A percentile compares a stretch with the other conserved stretches of the same genome.
phyloP scores from a whole-genome alignment of 768 basidiomycete species.

The Russula earlei region DNA sequence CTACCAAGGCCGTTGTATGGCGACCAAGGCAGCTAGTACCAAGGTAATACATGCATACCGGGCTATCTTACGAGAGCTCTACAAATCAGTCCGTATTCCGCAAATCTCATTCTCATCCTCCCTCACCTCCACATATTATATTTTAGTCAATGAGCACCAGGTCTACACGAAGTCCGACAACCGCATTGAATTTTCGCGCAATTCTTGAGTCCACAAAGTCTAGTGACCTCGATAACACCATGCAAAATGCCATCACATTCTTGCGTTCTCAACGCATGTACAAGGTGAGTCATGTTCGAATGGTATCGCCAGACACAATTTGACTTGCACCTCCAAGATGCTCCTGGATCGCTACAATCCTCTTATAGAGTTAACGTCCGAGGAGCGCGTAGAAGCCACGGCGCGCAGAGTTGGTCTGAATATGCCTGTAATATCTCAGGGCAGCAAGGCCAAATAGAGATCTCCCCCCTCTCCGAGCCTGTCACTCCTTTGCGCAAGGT shows the following conservation, averaged over 20 bases:
- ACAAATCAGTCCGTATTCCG: conserved; percentile 38
- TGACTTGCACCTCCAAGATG: conserved; percentile 34
- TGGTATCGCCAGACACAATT: not conserved
- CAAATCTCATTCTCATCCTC: not conserved
- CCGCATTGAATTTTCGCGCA: conserved; percentile 44
- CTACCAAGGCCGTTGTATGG: not conserved
- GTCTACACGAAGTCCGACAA: conserved; percentile 31
- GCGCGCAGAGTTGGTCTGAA: conserved; percentile 82
- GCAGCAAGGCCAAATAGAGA: conserved; percentile 18
- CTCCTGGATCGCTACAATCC: conserved; percentile 87
- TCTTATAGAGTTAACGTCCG: conserved; percentile 61
- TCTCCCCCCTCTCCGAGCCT: not conserved
- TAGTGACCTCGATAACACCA: conserved; percentile 33
- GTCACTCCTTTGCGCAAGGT: not conserved
- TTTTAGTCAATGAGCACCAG: conserved; percentile 32
- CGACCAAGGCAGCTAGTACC: not conserved
- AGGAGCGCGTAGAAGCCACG: conserved; percentile 77
- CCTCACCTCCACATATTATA: not conserved
- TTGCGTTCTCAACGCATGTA: conserved; percentile 64
- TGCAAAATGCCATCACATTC: conserved; percentile 57
- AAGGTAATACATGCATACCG: conserved; percentile 35
- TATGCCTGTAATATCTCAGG: conserved; percentile 49
- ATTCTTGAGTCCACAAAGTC: conserved; percentile 33
- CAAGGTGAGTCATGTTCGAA: conserved; percentile 44
- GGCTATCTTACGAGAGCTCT: conserved; percentile 44